Conservation (phyloP, 192 early-diverging fungal species). For the Chytriomyces confervae region DNA sequence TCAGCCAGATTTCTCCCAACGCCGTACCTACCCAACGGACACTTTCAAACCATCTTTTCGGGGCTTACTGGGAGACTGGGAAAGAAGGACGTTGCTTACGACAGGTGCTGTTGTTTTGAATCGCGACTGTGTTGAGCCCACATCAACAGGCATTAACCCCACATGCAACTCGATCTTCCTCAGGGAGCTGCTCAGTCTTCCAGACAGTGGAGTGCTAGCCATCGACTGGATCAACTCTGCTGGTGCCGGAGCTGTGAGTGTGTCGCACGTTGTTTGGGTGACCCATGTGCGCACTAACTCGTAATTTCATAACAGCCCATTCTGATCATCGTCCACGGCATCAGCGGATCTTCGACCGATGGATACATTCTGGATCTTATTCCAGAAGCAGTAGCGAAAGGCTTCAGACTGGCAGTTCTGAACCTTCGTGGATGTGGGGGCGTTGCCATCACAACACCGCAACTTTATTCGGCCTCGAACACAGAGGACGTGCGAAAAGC, state of each 20-base stretch:
- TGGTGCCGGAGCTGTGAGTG: not conserved
- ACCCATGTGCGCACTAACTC: not conserved
- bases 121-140: too few species aligned
- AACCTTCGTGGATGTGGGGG: constrained; percentile 91
- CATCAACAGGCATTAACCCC: not conserved
- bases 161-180: not conserved
- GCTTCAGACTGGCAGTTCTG: constrained; percentile 79
- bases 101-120: too few species aligned
- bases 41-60: constrained; percentile 20
- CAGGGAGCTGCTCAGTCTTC: constrained; percentile 3
- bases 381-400: constrained; percentile 29
- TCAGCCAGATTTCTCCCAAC: not conserved
- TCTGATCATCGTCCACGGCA: constrained; percentile 83
- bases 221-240: constrained; percentile 43
- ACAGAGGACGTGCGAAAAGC: constrained; percentile 80
- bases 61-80: not conserved
- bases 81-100: too few species aligned
- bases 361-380: constrained; percentile 82
- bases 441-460: constrained; percentile 73
- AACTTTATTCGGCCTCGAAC: constrained; percentile 81
- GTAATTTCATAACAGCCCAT: constrained; percentile 56
- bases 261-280: constrained; percentile 37
- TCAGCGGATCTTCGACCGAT: constrained; percentile 92
- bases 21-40: not conserved
- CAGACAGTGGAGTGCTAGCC: constrained; percentile 7